Base-by-base conservation (phyloP, 306 rosid species). In the Dalbergia oliveri region DNA sequence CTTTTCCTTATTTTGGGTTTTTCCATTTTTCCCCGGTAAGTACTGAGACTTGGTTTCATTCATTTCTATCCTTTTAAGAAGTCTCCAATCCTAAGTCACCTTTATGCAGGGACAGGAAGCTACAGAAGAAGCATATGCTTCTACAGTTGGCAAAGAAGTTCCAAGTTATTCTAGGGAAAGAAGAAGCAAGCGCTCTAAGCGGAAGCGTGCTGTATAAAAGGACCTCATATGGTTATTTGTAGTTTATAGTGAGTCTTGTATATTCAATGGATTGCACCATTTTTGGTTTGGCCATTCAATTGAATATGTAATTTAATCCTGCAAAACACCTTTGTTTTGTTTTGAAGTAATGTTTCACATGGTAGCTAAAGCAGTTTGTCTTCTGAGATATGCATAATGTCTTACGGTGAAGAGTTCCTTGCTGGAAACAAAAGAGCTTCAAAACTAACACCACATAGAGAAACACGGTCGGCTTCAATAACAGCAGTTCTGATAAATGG, bases 171-270 rank as follows among this genome's bases (percentile, higher is more conserved):
- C 89, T 64, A 92, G 88, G 84, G 96, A 86, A 44, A 96, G 87
- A 84, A 93, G 93, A 91, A 96, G 97, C 88, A 96, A 96, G 85
- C 98, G 98, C 69, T 95, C 99, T 8, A 95, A 93, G 88, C 86
- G 97, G 90, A 95, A 90, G 88, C 95, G 94, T 66, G 88, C 95
- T 65, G 94, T 79, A 79, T 95, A 83, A 84, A 76, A 21, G 72
- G 75, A 85, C 68, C 23, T 16, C 81, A 79, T 49, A 77, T 85
- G 71, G 51, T 80, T 83, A 73, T 89, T 86, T 85, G 88, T 92
- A 88, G 90, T 80, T 86, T 82, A 87, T 85, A 86, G 90, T 73
- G 93, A 94, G 89, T 82, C 81, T 66, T 84, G 93, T 88, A 87
- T 86, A 89, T 88, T 88, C 83, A 78, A 86, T 79, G 82, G 78